A percentile compares a stretch with the other conserved stretches of the same genome.
Evolutionary conservation across 75 land plant genomes (phyloP).

Genomic region (Pinus tabuliformis): DNA sequence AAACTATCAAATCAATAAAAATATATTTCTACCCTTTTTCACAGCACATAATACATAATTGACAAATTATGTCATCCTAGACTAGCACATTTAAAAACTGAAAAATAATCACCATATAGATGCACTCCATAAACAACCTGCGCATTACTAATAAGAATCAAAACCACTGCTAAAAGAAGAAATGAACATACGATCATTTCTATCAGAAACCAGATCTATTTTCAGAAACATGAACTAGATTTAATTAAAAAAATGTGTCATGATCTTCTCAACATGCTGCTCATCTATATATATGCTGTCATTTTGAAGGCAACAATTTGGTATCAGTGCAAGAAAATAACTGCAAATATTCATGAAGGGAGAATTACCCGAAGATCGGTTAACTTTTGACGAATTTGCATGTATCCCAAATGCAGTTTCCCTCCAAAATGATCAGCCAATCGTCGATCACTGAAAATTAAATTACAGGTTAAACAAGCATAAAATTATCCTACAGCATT

Average conservation of each 20-base stretch:
- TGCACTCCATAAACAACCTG: too few species aligned
- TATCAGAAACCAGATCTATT: too few species aligned
- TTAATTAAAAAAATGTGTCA: not conserved
- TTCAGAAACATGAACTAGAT: too few species aligned
- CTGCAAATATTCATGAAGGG: not conserved
- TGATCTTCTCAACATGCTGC: not conserved
- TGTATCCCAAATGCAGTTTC: constrained; percentile 95
- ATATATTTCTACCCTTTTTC: too few species aligned
- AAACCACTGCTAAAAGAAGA: too few species aligned
- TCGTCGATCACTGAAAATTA: constrained; percentile 78
- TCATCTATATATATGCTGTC: not conserved
- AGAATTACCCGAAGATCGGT: constrained; percentile 61
- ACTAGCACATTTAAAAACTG: too few species aligned
- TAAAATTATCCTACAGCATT: not conserved
- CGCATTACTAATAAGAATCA: too few species aligned
- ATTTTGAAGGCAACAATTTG: not conserved
- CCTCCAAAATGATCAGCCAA: constrained; percentile 99
- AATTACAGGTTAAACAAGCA: constrained; percentile 4
- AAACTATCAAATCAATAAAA: too few species aligned
- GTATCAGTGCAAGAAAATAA: not conserved
- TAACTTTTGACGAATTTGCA: constrained; percentile 96
- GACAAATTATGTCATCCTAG: too few species aligned
- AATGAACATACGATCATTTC: too few species aligned
- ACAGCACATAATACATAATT: too few species aligned
- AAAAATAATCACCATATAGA: too few species aligned